Percentiles rank a stretch among this genome's conserved stretches.
These are phyloP conservation scores for Lipomyces yamadae DNA, from an alignment of 805 yeast species.

Conservation along the genomic window DNA sequence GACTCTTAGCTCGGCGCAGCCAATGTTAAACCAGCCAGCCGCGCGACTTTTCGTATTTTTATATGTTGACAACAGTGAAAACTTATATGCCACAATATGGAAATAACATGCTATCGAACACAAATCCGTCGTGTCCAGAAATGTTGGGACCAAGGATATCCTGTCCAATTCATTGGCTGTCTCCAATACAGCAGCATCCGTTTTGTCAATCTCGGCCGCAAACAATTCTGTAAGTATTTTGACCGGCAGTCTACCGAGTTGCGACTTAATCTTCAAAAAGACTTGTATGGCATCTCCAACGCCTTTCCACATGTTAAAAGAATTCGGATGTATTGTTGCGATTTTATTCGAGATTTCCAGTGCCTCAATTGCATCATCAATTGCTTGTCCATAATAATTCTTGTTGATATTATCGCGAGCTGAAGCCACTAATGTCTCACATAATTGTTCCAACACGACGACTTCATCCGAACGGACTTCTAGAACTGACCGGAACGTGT, in stretches of 20 bases:
- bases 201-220: conserved; percentile 7
- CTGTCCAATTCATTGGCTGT: conserved; percentile 35
- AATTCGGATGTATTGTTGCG: conserved; percentile 35
- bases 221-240: conserved; percentile 44
- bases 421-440: conserved; percentile 61
- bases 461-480: conserved; percentile 54
- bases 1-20: conserved; percentile 51
- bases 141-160: conserved; percentile 13
- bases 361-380: conserved; percentile 54
- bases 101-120: conserved; percentile 9
- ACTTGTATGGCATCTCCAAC: conserved; percentile 62
- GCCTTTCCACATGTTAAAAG: conserved; percentile 51
- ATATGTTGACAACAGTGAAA: conserved; percentile 21
- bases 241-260: conserved; percentile 57
- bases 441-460: conserved; percentile 57
- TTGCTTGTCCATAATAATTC: conserved; percentile 73
- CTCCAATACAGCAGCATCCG: conserved; percentile 13
- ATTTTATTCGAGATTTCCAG: conserved; percentile 52
- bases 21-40: conserved; percentile 66
- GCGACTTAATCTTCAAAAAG: conserved; percentile 60
- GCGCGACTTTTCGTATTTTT: conserved; percentile 30
- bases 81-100: conserved; percentile 31
- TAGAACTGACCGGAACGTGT: conserved; percentile 52
- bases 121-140: conserved; percentile 1
- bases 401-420: conserved; percentile 57